phyloP scores from a whole-genome alignment of 2,329 filamentous ascomycete genomes.

The Coniochaeta sp. region DNA sequence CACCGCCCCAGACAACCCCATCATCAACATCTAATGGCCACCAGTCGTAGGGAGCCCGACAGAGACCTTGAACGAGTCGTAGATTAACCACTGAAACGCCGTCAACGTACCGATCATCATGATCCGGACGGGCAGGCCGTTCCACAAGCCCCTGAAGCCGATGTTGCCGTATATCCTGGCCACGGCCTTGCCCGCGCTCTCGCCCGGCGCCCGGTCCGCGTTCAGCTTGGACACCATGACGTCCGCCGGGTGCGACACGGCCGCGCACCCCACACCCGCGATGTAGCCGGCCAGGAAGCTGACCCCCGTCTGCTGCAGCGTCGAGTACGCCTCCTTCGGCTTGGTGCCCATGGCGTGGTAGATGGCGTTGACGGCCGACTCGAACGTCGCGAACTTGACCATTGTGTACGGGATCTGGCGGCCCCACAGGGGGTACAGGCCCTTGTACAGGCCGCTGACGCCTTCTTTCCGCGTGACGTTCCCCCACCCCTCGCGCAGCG shows the following conservation, averaged over 20 bases:
- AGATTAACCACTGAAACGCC: slow-evolving; percentile 29
- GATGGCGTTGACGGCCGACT: slow-evolving; percentile 82
- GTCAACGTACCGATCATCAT: slow-evolving; percentile 84
- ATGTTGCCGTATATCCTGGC: slow-evolving; percentile 79
- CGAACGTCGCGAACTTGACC: slow-evolving; percentile 92
- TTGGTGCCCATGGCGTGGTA: slow-evolving; percentile 66
- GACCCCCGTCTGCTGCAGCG: slow-evolving; percentile 75
- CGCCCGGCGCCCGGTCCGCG: slow-evolving; percentile 65
- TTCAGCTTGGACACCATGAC: slow-evolving; percentile 95
- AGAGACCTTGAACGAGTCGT: slow-evolving; percentile 1
- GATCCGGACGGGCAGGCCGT: slow-evolving; percentile 75
- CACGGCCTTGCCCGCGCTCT: slow-evolving; percentile 70
- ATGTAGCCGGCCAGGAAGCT: slow-evolving; percentile 80
- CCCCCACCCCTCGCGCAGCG: slow-evolving; percentile 60
- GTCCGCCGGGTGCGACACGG: slow-evolving; percentile 73
- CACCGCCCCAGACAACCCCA: not conserved
- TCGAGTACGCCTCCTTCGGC: slow-evolving; percentile 71
- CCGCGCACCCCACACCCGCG: slow-evolving; percentile 80
- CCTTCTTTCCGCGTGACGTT: slow-evolving; percentile 70
- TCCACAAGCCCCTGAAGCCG: slow-evolving; percentile 85
- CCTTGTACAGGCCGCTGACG: slow-evolving; percentile 70
- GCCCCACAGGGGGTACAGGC: slow-evolving; percentile 84
- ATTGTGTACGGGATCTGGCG: slow-evolving; percentile 87
- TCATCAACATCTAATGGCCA: not conserved
- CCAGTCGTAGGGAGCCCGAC: not conserved